Evolutionary conservation across 306 rosid species (phyloP).

Genomic region (Gillenia trifoliata): DNA sequence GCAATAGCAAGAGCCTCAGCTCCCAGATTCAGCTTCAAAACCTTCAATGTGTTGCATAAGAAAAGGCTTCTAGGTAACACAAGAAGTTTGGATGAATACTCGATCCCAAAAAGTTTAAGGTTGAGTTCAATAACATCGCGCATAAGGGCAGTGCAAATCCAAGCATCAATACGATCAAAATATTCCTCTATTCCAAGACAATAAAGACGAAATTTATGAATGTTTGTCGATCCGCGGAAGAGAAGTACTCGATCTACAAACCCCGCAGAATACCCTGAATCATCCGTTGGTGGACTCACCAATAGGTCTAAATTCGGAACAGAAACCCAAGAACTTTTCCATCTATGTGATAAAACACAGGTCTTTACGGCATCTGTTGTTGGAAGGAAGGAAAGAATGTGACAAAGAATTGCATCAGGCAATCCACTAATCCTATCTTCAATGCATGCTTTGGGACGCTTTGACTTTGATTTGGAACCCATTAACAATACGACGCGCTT

Average conservation of each 20-base stretch:
- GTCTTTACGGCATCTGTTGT: not conserved
- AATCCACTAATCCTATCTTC: conserved; percentile 5
- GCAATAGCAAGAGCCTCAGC: not conserved
- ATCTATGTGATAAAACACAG: not conserved
- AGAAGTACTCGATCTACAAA: not conserved
- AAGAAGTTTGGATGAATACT: not conserved
- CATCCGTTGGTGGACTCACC: not conserved
- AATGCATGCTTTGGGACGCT: not conserved
- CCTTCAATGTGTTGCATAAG: not conserved
- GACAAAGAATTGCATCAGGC: not conserved
- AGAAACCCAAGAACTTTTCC: not conserved
- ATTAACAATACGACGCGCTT: not conserved
- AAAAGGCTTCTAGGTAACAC: not conserved
- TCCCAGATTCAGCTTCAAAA: not conserved
- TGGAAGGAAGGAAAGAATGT: not conserved
- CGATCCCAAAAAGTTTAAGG: too few species aligned
- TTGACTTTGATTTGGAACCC: conserved; percentile 5
- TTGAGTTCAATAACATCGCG: not conserved
- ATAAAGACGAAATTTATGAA: not conserved
- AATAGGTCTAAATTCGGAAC: not conserved
- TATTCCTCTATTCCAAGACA: not conserved
- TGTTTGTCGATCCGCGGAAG: not conserved
- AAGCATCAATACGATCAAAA: not conserved
- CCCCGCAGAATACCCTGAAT: too few species aligned
- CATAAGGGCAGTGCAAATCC: conserved; percentile 1